Evolutionary conservation across 1,284 basidiomycete genomes (phyloP).

Genomic region (Pseudozyma pruni): DNA sequence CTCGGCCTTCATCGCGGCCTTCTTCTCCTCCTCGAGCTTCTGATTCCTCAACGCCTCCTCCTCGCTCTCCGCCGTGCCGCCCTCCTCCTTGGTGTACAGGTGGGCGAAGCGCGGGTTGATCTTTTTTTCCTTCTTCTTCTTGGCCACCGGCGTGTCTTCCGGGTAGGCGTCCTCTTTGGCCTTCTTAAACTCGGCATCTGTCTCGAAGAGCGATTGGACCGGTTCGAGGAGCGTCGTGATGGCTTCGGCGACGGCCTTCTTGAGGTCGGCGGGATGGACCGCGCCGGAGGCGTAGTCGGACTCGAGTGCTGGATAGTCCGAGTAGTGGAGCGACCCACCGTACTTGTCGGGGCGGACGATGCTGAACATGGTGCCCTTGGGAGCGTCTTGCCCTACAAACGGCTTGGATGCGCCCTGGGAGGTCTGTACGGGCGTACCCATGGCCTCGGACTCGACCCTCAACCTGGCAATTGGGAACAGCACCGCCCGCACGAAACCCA

Average conservation of each 20-base stretch:
- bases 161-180: constrained; percentile 87
- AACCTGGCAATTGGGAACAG: constrained; percentile 80
- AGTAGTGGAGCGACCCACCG: constrained; percentile 85
- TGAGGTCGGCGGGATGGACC: constrained; percentile 91
- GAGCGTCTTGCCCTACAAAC: constrained; percentile 72
- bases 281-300: constrained; percentile 81
- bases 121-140: constrained; percentile 63
- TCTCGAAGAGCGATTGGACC: constrained; percentile 80
- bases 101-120: constrained; percentile 57
- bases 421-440: constrained; percentile 34
- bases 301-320: constrained; percentile 76
- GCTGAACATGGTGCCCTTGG: constrained; percentile 84
- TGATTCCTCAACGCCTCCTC: constrained; percentile 49
- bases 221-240: constrained; percentile 84
- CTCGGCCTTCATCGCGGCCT: constrained; percentile 16
- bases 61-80: constrained; percentile 54
- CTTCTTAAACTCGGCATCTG: constrained; percentile 82
- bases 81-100: constrained; percentile 50
- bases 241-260: constrained; percentile 80
- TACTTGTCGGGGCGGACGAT: constrained; percentile 81
- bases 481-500: constrained; percentile 88
- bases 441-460: constrained; percentile 42
- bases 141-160: constrained; percentile 45
- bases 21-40: constrained; percentile 32
- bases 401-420: constrained; percentile 27